A percentile compares a stretch with the other conserved stretches of the same genome.
phyloP scores from a whole-genome alignment of 2,329 filamentous ascomycete genomes.

The Arthrobotrys musiformis region DNA sequence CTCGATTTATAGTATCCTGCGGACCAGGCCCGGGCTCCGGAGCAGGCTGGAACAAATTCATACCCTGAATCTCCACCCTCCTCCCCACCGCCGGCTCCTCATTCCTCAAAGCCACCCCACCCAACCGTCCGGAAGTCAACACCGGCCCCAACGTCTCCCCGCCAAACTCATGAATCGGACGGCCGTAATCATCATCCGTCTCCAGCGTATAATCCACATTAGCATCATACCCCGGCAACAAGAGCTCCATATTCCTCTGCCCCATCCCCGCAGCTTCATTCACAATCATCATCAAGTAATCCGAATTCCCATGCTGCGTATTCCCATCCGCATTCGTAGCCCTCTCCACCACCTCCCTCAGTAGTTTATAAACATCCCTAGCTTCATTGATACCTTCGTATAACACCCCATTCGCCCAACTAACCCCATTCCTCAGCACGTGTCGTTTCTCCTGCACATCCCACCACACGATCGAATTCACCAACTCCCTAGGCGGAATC shows the following conservation, averaged over 20 bases:
- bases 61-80: too few relatives aligned
- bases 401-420: constrained; percentile 12
- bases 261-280: not conserved
- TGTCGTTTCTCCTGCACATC: not conserved
- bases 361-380: not conserved
- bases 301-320: not conserved
- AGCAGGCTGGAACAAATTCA: too few relatives aligned
- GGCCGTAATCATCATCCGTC: not conserved
- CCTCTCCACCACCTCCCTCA: constrained; percentile 33
- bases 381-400: constrained; percentile 24
- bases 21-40: too few relatives aligned
- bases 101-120: too few relatives aligned
- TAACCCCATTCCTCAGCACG: not conserved
- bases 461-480: constrained; percentile 32
- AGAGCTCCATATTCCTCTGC: not conserved
- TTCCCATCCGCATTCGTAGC: not conserved
- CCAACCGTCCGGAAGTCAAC: not conserved
- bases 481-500: not conserved
- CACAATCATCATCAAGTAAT: not conserved
- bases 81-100: too few relatives aligned
- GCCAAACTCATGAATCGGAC: not conserved
- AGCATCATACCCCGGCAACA: not conserved
- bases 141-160: not conserved
- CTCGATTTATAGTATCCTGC: too few relatives aligned
- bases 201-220: not conserved